A percentile compares a stretch with the other conserved stretches of the same genome.
Evolutionary conservation across 306 rosid species (phyloP).

Genomic region (Biancaea sappan): DNA sequence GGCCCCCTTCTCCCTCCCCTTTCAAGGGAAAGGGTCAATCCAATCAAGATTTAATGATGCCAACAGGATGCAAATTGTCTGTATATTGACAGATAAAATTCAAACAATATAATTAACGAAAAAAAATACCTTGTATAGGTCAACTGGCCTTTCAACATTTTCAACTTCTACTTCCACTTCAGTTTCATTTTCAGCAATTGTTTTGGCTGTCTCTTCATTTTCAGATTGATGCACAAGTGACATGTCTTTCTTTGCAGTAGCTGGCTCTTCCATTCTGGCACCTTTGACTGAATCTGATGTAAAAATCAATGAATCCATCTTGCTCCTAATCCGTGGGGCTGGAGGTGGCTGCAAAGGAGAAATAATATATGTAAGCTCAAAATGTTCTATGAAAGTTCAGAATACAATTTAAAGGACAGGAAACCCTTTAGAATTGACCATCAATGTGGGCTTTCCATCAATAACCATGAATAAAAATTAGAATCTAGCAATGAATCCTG

Average conservation of each 20-base stretch:
- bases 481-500: not conserved
- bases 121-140: constrained; percentile 89
- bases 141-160: constrained; percentile 94
- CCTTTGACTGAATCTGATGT: constrained; percentile 77
- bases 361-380: constrained; percentile 3
- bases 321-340: constrained; percentile 85
- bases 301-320: constrained; percentile 82
- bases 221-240: constrained; percentile 43
- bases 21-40: not conserved
- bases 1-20: too few relatives aligned
- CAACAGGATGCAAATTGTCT: not conserved
- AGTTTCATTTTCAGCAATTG: constrained; percentile 44
- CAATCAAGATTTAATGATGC: not conserved
- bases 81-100: not conserved
- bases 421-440: not conserved
- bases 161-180: constrained; percentile 72
- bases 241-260: constrained; percentile 41
- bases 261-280: constrained; percentile 51
- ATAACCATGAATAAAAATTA: not conserved
- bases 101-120: not conserved
- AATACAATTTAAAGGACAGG: constrained; percentile 6
- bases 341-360: constrained; percentile 81
- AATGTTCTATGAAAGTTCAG: not conserved
- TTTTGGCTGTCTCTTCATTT: constrained; percentile 40
- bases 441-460: not conserved